phyloP scores from a whole-genome alignment of 805 yeast species.

The Starmerella floris region DNA sequence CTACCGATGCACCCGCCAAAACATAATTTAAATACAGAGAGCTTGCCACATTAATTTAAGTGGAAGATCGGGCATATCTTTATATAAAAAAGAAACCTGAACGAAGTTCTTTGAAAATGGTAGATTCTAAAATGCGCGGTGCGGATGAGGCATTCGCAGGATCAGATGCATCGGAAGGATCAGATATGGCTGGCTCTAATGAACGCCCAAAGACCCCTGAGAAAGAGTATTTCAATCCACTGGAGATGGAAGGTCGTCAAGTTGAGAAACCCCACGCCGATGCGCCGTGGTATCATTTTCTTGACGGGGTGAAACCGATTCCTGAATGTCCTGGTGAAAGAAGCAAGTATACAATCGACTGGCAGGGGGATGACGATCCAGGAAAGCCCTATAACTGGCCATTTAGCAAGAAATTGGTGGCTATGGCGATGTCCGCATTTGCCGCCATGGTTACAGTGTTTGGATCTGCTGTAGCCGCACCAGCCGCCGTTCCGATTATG shows the following conservation, averaged over 20 bases:
- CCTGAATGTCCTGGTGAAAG: conserved; percentile 8
- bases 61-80: too few species aligned
- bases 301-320: background rate
- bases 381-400: conserved; percentile 48
- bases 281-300: background rate
- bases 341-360: conserved; percentile 14
- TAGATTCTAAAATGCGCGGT: too few species aligned
- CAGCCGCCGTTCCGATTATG: conserved; percentile 37
- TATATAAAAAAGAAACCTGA: too few species aligned
- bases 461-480: conserved; percentile 46
- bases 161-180: background rate
- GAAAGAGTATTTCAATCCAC: too few species aligned
- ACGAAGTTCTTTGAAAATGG: too few species aligned
- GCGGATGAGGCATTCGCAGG: background rate
- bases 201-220: too few species aligned
- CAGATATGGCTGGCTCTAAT: too few species aligned
- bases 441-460: conserved; percentile 45
- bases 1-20: too few species aligned
- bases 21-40: too few species aligned
- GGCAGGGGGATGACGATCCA: conserved; percentile 31
- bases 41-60: too few species aligned
- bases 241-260: too few species aligned
- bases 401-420: background rate
- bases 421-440: conserved; percentile 37
- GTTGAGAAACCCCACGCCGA: too few species aligned